Evolutionary conservation across 176 grass and related monocot species (phyloP).

Genomic region (Pharus latifolius): DNA sequence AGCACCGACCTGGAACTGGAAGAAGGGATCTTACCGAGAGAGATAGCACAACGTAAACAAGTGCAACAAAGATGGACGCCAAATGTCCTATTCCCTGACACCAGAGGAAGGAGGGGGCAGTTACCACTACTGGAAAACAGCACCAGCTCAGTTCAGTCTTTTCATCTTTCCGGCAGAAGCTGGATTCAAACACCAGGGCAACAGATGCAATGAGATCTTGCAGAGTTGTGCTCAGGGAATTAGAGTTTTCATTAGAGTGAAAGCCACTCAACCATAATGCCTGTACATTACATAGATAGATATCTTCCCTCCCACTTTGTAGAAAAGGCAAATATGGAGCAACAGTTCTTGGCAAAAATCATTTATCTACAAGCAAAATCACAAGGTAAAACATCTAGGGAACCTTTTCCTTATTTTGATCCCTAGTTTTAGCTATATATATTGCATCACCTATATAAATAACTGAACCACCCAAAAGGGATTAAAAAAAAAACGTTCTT

Average conservation of each 20-base stretch:
- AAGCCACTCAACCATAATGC: constrained; percentile 23
- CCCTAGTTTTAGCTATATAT: constrained; percentile 51
- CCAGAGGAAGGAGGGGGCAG: no score
- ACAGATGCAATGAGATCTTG: neutral
- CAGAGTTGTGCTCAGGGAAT: constrained; percentile 1
- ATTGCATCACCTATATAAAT: constrained; percentile 43
- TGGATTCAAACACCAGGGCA: no score
- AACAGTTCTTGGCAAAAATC: constrained; percentile 39
- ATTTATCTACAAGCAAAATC: constrained; percentile 60
- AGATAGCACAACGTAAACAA: no score
- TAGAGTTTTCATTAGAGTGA: neutral
- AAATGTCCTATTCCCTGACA: no score
- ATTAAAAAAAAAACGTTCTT: neutral
- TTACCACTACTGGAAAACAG: no score
- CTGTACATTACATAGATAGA: constrained; percentile 45
- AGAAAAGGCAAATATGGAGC: constrained; percentile 9
- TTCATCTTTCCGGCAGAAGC: no score
- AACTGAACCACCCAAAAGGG: constrained; percentile 2
- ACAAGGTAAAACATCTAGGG: constrained; percentile 19
- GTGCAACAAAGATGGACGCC: no score
- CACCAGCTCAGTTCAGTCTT: no score
- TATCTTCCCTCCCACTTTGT: constrained; percentile 19
- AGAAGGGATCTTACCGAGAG: no score
- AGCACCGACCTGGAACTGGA: no score
- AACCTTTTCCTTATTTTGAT: constrained; percentile 24